Evolutionary conservation across 78 protist species (phyloP).

Genomic region (Dictyostelium intermedium): DNA sequence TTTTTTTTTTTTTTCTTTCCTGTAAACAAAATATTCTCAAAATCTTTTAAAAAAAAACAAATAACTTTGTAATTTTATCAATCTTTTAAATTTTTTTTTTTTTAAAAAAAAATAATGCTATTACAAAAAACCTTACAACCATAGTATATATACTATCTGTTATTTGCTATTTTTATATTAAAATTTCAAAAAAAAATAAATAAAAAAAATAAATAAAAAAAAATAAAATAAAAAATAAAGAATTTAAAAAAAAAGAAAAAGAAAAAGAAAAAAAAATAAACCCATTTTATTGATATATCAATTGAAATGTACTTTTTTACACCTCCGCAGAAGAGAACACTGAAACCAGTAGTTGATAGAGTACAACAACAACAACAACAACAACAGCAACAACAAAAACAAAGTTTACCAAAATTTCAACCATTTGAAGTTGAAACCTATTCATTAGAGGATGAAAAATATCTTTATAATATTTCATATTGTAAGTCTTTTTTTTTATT

Average conservation of each 20-base stretch:
- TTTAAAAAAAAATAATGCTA: not conserved
- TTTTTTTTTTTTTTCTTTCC: not conserved
- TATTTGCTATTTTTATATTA: not conserved
- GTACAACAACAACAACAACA: not conserved
- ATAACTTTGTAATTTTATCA: not conserved
- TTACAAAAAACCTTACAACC: not conserved
- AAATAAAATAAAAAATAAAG: not conserved
- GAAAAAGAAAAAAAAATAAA: not conserved
- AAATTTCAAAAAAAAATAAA: not conserved
- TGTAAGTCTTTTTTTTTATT: not conserved
- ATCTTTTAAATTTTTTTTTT: not conserved
- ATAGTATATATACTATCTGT: not conserved
- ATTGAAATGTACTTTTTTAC: conserved; percentile 19
- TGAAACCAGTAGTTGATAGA: not conserved
- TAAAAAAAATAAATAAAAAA: not conserved
- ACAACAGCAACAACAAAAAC: not conserved
- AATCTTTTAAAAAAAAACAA: not conserved
- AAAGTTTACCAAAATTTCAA: not conserved
- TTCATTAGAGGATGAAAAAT: conserved; percentile 22
- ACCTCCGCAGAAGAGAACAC: not conserved
- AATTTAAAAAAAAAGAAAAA: not conserved
- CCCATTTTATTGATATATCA: not conserved
- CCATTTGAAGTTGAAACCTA: not conserved
- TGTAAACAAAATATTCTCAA: too few species aligned
- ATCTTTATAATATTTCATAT: conserved; percentile 21